Evolutionary conservation across 495 filamentous ascomycete species (phyloP).

Genomic region (Lasiosphaeria ovina): DNA sequence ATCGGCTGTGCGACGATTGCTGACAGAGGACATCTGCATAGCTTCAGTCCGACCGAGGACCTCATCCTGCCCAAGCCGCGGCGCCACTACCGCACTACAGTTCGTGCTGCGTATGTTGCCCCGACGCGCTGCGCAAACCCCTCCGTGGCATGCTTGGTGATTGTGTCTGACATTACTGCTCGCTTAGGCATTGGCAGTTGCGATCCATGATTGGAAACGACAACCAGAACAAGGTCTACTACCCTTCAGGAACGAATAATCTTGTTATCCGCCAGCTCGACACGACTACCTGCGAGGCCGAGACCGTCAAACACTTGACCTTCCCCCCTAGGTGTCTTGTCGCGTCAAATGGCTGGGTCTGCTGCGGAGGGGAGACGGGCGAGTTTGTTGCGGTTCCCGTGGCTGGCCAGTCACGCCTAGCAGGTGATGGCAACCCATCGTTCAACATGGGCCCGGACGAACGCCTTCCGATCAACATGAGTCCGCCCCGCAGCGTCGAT

Average conservation of each 20-base stretch:
- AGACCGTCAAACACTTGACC: constrained; percentile 71
- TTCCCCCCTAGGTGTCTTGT: constrained; percentile 85
- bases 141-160: constrained; percentile 11
- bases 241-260: constrained; percentile 53
- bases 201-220: constrained; percentile 85
- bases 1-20: background rate
- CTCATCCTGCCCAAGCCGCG: constrained; percentile 63
- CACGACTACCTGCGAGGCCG: constrained; percentile 66
- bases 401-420: constrained; percentile 28
- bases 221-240: constrained; percentile 74
- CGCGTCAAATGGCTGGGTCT: constrained; percentile 82
- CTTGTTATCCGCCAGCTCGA: constrained; percentile 70
- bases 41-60: constrained; percentile 48
- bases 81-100: constrained; percentile 71
- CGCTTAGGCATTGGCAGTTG: constrained; percentile 82
- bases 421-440: constrained; percentile 28
- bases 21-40: constrained; percentile 13
- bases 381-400: constrained; percentile 78
- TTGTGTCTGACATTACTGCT: constrained; percentile 9
- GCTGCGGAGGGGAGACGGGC: constrained; percentile 81
- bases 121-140: constrained; percentile 3
- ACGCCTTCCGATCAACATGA: constrained; percentile 57
- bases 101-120: constrained; percentile 66
- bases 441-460: constrained; percentile 54
- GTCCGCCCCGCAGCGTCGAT: constrained; percentile 34